A percentile compares a stretch with the other conserved stretches of the same genome.
Evolutionary conservation across 2,329 filamentous ascomycete species (phyloP).

Genomic region (Xylariaceae sp.): DNA sequence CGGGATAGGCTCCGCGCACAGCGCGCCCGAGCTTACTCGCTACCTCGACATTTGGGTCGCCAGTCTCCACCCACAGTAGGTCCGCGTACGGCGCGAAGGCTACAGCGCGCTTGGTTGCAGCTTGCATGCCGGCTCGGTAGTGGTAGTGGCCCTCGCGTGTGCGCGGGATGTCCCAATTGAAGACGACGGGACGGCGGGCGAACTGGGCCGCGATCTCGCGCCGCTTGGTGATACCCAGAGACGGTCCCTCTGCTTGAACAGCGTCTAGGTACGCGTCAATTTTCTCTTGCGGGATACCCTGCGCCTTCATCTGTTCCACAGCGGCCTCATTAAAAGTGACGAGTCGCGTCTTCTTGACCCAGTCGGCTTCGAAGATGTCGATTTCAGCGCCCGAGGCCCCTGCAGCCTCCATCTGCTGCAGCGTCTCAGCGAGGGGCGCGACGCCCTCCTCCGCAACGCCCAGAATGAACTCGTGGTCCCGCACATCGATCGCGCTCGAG

Average conservation of each 20-base stretch:
- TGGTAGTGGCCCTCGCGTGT: conserved; percentile 95
- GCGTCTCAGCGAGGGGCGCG: conserved; percentile 81
- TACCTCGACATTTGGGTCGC: conserved; percentile 80
- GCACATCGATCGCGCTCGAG: conserved; percentile 86
- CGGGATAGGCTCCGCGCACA: conserved; percentile 70
- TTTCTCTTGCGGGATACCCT: conserved; percentile 64
- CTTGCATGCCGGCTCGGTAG: conserved; percentile 79
- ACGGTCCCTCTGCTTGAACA: conserved; percentile 60
- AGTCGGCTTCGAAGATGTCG: conserved; percentile 80
- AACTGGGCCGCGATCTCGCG: conserved; percentile 71
- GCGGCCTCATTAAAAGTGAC: conserved; percentile 93
- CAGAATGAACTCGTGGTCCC: conserved; percentile 96
- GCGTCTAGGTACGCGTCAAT: conserved; percentile 69
- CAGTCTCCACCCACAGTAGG: conserved; percentile 96
- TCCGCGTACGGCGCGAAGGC: conserved; percentile 92
- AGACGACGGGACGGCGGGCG: conserved; percentile 71
- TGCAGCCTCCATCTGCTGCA: conserved; percentile 84
- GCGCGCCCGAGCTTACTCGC: conserved; percentile 74
- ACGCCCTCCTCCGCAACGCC: conserved; percentile 75
- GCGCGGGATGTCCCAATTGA: conserved; percentile 88
- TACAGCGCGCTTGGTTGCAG: conserved; percentile 90
- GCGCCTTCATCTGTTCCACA: conserved; percentile 69
- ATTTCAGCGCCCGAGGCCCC: conserved; percentile 81
- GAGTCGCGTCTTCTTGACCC: conserved; percentile 84
- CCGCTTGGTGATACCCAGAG: conserved; percentile 78